Evolutionary conservation across 1,139 yeast genomes (phyloP).

Genomic region (Hansenula sp.): DNA sequence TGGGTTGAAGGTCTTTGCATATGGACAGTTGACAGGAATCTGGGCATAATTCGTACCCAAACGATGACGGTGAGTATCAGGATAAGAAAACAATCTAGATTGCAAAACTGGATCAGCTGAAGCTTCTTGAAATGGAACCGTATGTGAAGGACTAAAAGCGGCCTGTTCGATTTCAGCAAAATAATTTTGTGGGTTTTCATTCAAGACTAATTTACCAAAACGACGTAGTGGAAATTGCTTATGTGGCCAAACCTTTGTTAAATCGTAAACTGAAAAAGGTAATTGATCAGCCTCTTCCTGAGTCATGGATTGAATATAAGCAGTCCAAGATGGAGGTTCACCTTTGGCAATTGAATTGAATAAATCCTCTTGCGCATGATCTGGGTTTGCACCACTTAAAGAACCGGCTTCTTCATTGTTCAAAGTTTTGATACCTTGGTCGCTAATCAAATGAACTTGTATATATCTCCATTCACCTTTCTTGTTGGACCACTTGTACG

Average conservation of each 20-base stretch:
- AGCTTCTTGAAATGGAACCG: slow-evolving; percentile 57
- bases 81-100: slow-evolving; percentile 53
- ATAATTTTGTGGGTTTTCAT: slow-evolving; percentile 54
- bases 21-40: slow-evolving; percentile 68
- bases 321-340: slow-evolving; percentile 60
- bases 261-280: slow-evolving; percentile 64
- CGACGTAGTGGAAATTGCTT: slow-evolving; percentile 53
- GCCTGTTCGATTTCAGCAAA: slow-evolving; percentile 59
- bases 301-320: slow-evolving; percentile 65
- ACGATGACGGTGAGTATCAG: slow-evolving; percentile 61
- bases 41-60: slow-evolving; percentile 61
- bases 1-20: slow-evolving; percentile 50
- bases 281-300: slow-evolving; percentile 56
- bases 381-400: slow-evolving; percentile 61
- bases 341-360: slow-evolving; percentile 59
- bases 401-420: slow-evolving; percentile 55
- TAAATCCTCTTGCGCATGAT: slow-evolving; percentile 60
- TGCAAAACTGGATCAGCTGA: slow-evolving; percentile 60
- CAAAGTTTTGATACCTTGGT: slow-evolving; percentile 57
- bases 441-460: slow-evolving; percentile 58
- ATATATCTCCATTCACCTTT: slow-evolving; percentile 66
- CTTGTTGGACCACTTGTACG: slow-evolving; percentile 64
- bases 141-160: slow-evolving; percentile 57
- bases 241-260: slow-evolving; percentile 65
- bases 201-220: slow-evolving; percentile 50